A percentile compares a stretch with the other conserved stretches of the same genome.
Evolutionary conservation across 1,139 yeast genomes (phyloP).

Genomic region (Geotrichum australiense): DNA sequence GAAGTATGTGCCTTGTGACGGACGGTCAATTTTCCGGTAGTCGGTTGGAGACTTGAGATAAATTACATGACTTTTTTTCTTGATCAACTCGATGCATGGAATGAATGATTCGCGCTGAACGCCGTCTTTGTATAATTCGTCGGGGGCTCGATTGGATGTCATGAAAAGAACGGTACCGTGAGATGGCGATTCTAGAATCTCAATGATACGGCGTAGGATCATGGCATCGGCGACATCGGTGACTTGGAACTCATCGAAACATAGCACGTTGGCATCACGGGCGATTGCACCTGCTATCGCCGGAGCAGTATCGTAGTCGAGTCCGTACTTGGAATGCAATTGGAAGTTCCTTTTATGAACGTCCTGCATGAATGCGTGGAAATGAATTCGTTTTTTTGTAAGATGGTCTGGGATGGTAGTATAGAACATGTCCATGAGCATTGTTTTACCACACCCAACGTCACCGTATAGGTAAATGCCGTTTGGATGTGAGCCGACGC

Average conservation of each 20-base stretch:
- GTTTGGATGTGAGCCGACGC: slow-evolving; percentile 41
- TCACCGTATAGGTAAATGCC: slow-evolving; percentile 95
- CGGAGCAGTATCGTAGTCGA: slow-evolving; percentile 78
- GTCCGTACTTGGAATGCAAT: slow-evolving; percentile 53
- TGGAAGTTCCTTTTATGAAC: slow-evolving; percentile 83
- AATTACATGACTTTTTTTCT: slow-evolving; percentile 66
- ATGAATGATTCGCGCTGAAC: slow-evolving; percentile 85
- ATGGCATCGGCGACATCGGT: slow-evolving; percentile 98
- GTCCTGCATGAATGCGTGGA: slow-evolving; percentile 95
- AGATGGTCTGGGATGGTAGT: slow-evolving; percentile 70
- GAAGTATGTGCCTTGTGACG: slow-evolving; percentile 73
- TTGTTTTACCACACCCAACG: slow-evolving; percentile 97
- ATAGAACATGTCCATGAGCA: slow-evolving; percentile 95
- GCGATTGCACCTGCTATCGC: slow-evolving; percentile 80
- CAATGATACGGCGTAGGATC: slow-evolving; percentile 71
- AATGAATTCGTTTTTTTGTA: slow-evolving; percentile 75
- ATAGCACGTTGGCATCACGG: slow-evolving; percentile 62
- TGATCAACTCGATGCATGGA: slow-evolving; percentile 81
- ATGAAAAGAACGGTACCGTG: slow-evolving; percentile 86
- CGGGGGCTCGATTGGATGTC: slow-evolving; percentile 93
- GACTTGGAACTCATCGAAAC: slow-evolving; percentile 89
- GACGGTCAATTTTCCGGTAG: slow-evolving; percentile 82
- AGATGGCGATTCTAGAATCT: slow-evolving; percentile 51
- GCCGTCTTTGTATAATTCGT: slow-evolving; percentile 86
- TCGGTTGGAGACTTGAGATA: slow-evolving; percentile 87